Base-by-base conservation (phyloP, 192 early-diverging fungal genomes). In the Coemansia brasiliensis region DNA sequence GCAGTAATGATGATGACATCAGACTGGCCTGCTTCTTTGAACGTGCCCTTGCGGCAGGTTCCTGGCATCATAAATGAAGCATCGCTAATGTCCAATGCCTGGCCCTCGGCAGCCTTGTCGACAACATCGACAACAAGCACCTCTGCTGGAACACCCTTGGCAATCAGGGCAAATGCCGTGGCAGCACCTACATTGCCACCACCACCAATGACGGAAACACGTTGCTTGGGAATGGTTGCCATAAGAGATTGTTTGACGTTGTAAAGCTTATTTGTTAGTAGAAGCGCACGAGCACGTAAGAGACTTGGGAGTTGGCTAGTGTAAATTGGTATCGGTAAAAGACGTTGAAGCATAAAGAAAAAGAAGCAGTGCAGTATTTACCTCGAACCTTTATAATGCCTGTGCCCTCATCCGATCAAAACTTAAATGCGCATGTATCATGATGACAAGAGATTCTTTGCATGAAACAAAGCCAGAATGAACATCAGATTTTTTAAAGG, bases 1-100 rank as follows among this genome's bases (percentile, higher is more conserved):
- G 92, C 92, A 25, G 90, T 92, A 52, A 92, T 74, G 45, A 94
- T 83, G 52, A 94, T 88, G 38, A 94, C 87, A 56, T 92, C 90
- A 11, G 84, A 84, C 62, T 92, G 89, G 15, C 92, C 90, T 1
- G 89, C 89, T 37, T 92, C 90, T 64, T 86, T 63, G 45, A 69
- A 75, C 25, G 84, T 75, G 6, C 69, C 91, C 41, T 69, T 69
- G 45, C 83, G 82, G 54, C 90, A 78, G 17, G 67, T 66, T 18
- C 87, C 87, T 24, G 81, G 82, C 51, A 83, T 74, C 64, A 91
- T 72, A 66, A 88, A 89, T 42, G 88, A 82, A 4, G 88, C 87
- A 58, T 94, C 92, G 52, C 84, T 82, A 17, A 94, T 82, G 83
- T 94, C 92, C n/a, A 92, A 76, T 1, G 87, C 87, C 77, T 94